Conservation (phyloP, 495 filamentous ascomycete species). For the Aspergillus avenaceus region DNA sequence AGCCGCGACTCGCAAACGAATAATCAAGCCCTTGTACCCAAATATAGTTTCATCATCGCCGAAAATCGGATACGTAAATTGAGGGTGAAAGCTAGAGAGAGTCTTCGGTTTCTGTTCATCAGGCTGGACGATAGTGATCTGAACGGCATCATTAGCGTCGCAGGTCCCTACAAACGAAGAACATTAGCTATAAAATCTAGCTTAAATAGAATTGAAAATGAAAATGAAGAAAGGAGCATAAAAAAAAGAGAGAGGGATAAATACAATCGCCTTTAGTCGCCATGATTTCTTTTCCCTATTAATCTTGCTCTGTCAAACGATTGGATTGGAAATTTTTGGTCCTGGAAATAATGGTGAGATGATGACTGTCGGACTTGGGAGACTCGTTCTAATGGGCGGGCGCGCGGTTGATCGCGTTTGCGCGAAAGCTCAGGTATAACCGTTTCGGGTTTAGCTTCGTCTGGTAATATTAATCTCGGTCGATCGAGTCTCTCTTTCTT, state of each 20-base stretch:
- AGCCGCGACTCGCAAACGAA: conserved; percentile 74
- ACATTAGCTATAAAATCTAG: conserved; percentile 15
- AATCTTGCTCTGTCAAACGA: too few species aligned
- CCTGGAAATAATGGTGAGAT: conserved; percentile 3
- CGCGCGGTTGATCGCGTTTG: conserved; percentile 18
- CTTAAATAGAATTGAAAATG: too few species aligned
- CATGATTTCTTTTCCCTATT: conserved; percentile 28
- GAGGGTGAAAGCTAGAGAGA: conserved; percentile 68
- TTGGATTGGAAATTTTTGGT: too few species aligned
- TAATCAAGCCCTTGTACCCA: conserved; percentile 75
- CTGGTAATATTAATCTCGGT: too few species aligned
- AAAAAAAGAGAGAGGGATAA: conserved; percentile 4
- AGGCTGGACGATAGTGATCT: conserved; percentile 64
- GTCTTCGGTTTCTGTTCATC: conserved; percentile 50
- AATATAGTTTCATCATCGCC: conserved; percentile 88
- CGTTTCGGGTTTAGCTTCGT: conserved; percentile 15
- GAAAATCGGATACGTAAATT: conserved; percentile 88
- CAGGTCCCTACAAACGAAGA: conserved; percentile 56
- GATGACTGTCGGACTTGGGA: too few species aligned
- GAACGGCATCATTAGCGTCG: conserved; percentile 69
- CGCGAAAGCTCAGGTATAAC: conserved; percentile 21
- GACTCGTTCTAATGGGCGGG: conserved; percentile 6
- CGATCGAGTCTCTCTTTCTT: too few species aligned
- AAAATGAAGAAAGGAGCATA: neutral
- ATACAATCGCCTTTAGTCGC: conserved; percentile 50